These are phyloP conservation scores for Lodderomyces pseudojiufengensis DNA, from an alignment of 1,139 yeast genomes.

Conservation along the genomic window DNA sequence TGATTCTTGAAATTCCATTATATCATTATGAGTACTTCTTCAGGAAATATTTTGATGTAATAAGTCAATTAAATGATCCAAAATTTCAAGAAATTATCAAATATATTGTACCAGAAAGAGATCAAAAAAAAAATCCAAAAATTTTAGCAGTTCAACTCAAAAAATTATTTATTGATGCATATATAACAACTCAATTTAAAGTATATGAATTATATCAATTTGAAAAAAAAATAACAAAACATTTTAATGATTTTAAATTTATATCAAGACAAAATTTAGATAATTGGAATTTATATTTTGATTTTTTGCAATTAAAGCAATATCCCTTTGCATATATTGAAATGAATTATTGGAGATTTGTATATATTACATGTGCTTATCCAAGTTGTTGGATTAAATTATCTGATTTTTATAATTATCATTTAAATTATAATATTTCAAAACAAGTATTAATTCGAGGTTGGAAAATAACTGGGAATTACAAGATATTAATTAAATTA, in stretches of 20 bases:
- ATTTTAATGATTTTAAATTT: constrained; percentile 45
- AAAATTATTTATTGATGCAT: constrained; percentile 49
- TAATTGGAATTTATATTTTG: constrained; percentile 60
- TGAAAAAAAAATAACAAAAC: constrained; percentile 55
- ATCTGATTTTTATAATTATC: constrained; percentile 41
- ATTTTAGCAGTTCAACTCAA: constrained; percentile 30
- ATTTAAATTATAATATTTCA: constrained; percentile 30
- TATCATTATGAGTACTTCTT: constrained; percentile 67
- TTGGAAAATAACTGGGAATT: constrained; percentile 19
- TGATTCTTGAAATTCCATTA: constrained; percentile 66
- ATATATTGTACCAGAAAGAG: constrained; percentile 22
- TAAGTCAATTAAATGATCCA: constrained; percentile 31
- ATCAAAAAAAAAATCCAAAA: constrained; percentile 17
- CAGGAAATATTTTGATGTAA: constrained; percentile 36
- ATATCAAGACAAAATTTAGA: constrained; percentile 44
- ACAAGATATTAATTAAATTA: constrained; percentile 30
- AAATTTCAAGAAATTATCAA: constrained; percentile 14
- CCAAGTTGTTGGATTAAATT: constrained; percentile 63
- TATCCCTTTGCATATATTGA: constrained; percentile 29
- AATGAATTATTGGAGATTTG: constrained; percentile 54
- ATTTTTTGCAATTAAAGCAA: constrained; percentile 43
- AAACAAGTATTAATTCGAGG: constrained; percentile 35
- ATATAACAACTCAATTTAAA: constrained; percentile 58
- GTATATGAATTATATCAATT: constrained; percentile 59
- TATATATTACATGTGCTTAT: constrained; percentile 50